These are phyloP conservation scores for Melampsora americana DNA, from an alignment of 1,284 basidiomycete genomes.

Conservation along the genomic window DNA sequence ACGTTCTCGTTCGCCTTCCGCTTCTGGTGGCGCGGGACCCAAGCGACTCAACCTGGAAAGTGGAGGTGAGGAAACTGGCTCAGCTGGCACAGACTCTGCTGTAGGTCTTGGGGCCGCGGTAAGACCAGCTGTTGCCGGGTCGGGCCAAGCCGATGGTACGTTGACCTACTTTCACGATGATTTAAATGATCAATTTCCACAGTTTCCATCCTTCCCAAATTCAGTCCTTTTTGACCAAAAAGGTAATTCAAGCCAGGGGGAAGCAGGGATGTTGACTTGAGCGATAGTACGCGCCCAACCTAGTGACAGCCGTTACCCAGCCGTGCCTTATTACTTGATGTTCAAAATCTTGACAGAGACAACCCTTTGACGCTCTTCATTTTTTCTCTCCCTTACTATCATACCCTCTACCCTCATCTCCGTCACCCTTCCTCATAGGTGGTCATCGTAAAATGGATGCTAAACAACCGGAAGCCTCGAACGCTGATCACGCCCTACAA, in stretches of 20 bases:
- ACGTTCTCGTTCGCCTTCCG: conserved; percentile 23
- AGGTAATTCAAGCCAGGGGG: conserved; percentile 10
- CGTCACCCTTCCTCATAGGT: neutral
- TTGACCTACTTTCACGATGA: neutral
- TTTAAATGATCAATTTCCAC: neutral
- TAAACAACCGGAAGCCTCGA: conserved; percentile 14
- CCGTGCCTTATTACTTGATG: neutral
- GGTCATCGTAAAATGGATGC: conserved; percentile 5
- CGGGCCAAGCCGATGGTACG: conserved; percentile 1
- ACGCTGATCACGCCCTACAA: conserved; percentile 2
- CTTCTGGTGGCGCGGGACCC: conserved; percentile 2
- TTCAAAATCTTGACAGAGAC: neutral
- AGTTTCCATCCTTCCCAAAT: neutral
- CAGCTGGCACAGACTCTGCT: neutral
- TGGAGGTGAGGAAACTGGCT: neutral
- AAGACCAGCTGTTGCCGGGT: neutral
- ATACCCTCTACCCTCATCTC: neutral
- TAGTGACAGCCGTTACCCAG: neutral
- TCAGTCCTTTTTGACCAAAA: conserved; percentile 9
- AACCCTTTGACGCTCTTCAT: conserved; percentile 13
- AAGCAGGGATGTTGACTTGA: conserved; percentile 7
- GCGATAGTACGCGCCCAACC: too few species aligned
- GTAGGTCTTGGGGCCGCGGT: conserved; percentile 6
- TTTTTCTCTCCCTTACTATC: conserved; percentile 18
- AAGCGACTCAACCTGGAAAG: conserved; percentile 26